Base-by-base conservation (phyloP, 1,284 basidiomycete species). In the Agroathelia rolfsii region DNA sequence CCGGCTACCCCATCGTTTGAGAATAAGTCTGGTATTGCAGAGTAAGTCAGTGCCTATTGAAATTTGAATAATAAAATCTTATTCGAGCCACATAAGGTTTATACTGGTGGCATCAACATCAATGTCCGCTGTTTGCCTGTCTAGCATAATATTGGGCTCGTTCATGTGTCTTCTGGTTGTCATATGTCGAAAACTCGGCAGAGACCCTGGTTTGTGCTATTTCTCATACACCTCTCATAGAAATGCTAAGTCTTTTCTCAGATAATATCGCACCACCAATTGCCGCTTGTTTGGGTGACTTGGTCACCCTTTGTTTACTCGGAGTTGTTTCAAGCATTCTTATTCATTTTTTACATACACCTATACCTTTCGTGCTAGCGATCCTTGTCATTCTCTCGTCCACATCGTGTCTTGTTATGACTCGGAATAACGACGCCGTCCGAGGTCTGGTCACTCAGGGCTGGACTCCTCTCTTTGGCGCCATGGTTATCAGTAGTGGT, bases 211-310 rank as follows among this genome's bases (percentile, higher is more conserved):
- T 80, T 48, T 38, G 66, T 48, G 7, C 7, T 25, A 22, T 1
- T 6, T 20, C 26, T 22, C 21, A 11, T 24, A 21, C 3, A 6
- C 15, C 23, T 12, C 16, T 18, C n/a, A 21, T 18, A 5, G 29
- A 23, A 4, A 15, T 30, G 42, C 32, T 34, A 32, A 29, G 25
- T 24, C 17, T 3, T 24, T 10, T 28, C n/a, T 3, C 44, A 88
- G 89, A 96, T 52, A 97, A 97, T 53, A 94, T 97, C 42, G 87
- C 92, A 3, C 88, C 93, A 0, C 90, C 94, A 0, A 66, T 97
- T 4, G 94, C 94, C 0, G 77, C 89, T 3, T 93, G 88, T 42
- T 68, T 97, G 0, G 93, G 94, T 6, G 94, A 97, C 50, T 66
- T 98, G 18, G 68, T 96, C 34, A 95, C 94, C 0, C 72, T 97